Percentiles rank a stretch among this genome's conserved stretches.
Conservation (phyloP, 2,329 filamentous ascomycete species). For the Alternaria ventricosa region DNA sequence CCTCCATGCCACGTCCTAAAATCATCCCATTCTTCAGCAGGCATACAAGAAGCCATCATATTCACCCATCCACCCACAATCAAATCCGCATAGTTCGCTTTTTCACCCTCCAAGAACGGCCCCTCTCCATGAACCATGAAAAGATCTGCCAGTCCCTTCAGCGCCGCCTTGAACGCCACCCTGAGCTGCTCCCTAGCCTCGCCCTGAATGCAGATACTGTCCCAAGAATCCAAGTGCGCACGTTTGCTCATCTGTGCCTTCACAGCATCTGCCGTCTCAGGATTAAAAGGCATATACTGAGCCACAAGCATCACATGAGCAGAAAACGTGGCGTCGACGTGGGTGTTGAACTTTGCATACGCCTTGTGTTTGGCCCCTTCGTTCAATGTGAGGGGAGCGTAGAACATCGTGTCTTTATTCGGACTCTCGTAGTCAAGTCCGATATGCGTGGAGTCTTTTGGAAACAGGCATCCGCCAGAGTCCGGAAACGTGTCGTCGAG, state of each 20-base stretch:
- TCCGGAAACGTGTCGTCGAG: conserved; percentile 61
- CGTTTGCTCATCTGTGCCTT: conserved; percentile 60
- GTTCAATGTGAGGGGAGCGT: conserved; percentile 31
- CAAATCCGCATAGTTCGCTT: conserved; percentile 61
- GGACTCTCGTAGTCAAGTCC: conserved; percentile 41
- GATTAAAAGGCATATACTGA: conserved; percentile 59
- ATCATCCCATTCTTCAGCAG: conserved; percentile 56
- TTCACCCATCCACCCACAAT: conserved; percentile 65
- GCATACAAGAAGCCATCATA: conserved; percentile 53
- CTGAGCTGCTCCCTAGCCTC: conserved; percentile 52
- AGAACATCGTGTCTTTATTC: conserved; percentile 31
- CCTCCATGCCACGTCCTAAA: conserved; percentile 59
- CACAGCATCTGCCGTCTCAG: conserved; percentile 52
- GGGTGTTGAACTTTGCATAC: conserved; percentile 58
- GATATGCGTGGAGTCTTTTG: conserved; percentile 27
- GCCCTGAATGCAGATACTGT: conserved; percentile 46
- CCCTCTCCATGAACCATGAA: conserved; percentile 52
- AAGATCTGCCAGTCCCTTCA: conserved; percentile 53
- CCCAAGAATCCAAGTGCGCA: conserved; percentile 53
- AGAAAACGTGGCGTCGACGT: conserved; percentile 63
- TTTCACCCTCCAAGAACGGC: conserved; percentile 57
- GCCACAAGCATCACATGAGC: conserved; percentile 52
- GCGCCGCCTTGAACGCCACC: conserved; percentile 49
- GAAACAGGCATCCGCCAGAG: conserved; percentile 59
- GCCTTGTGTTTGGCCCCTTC: conserved; percentile 44